Evolutionary conservation across 768 basidiomycete genomes (phyloP).

Genomic region (Panaeolus cyanescens): DNA sequence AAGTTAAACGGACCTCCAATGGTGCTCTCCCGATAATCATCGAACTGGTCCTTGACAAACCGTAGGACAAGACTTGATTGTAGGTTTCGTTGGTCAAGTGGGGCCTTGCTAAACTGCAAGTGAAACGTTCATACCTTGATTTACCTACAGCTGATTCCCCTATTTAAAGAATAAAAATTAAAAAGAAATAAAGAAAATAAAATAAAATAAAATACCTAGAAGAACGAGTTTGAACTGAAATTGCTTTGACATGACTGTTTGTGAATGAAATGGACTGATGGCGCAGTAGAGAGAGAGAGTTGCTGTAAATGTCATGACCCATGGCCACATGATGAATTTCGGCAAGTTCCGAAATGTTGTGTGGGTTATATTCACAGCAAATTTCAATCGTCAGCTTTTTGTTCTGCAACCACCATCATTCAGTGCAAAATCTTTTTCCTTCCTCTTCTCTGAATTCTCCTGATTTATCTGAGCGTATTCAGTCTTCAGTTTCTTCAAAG

Average conservation of each 20-base stretch:
- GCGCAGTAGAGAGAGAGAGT: constrained; percentile 22
- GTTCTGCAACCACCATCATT: constrained; percentile 15
- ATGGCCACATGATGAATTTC: constrained; percentile 18
- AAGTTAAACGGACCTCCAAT: constrained; percentile 66
- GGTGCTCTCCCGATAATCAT: constrained; percentile 93
- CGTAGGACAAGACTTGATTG: constrained; percentile 81
- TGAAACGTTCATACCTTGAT: constrained; percentile 62
- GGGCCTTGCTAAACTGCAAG: constrained; percentile 19
- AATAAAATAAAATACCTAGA: constrained; percentile 60
- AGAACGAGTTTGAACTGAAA: constrained; percentile 96
- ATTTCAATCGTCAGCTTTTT: constrained; percentile 19
- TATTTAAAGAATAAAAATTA: constrained; percentile 31
- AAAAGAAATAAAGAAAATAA: not conserved
- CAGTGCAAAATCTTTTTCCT: constrained; percentile 11
- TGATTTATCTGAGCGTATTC: constrained; percentile 13
- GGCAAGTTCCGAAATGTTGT: constrained; percentile 33
- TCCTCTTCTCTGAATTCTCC: constrained; percentile 18
- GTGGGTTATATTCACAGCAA: not conserved
- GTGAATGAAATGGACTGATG: constrained; percentile 26
- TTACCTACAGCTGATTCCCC: constrained; percentile 99
- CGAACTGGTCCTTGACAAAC: constrained; percentile 96
- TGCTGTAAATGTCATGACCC: constrained; percentile 23
- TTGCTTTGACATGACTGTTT: constrained; percentile 81
- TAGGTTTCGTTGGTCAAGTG: constrained; percentile 22
- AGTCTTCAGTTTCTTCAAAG: constrained; percentile 20